Conservation (phyloP, 257 asterid genomes). For the Leptodermis oblonga region DNA sequence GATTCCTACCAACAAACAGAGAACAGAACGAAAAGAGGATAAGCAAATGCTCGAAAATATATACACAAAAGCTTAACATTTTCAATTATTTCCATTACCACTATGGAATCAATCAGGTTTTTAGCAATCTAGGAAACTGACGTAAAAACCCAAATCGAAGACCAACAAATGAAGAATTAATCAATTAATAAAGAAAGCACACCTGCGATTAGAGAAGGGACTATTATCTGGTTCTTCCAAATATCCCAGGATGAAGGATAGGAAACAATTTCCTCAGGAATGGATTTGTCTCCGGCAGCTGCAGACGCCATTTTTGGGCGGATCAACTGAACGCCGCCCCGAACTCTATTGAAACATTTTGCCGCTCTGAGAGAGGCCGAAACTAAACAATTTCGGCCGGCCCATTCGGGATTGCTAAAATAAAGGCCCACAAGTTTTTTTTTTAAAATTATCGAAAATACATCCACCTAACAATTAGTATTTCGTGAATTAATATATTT, state of each 20-base stretch:
- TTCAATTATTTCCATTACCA: neutral
- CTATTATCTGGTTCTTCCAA: slow-evolving; percentile 61
- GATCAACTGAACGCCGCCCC: neutral
- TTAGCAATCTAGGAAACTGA: neutral
- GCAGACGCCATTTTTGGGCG: slow-evolving; percentile 18
- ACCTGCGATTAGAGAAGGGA: slow-evolving; percentile 87
- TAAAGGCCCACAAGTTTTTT: neutral
- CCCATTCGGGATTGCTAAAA: neutral
- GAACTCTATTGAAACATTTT: neutral
- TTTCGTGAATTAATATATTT: too few relatives aligned
- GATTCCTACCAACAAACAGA: slow-evolving; percentile 46
- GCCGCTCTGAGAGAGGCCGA: neutral
- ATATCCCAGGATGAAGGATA: slow-evolving; percentile 36
- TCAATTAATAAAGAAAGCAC: neutral
- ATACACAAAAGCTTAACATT: neutral
- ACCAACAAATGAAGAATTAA: neutral
- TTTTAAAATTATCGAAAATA: too few relatives aligned
- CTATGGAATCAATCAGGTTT: neutral
- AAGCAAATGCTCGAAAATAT: neutral
- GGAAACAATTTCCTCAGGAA: slow-evolving; percentile 19
- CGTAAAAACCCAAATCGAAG: neutral
- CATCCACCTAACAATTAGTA: too few relatives aligned
- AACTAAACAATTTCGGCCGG: neutral
- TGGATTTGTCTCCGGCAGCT: slow-evolving; percentile 29
- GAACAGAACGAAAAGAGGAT: neutral